These are phyloP conservation scores for Trichoderma koningii DNA, from an alignment of 2,329 filamentous ascomycete species.

Conservation along the genomic window DNA sequence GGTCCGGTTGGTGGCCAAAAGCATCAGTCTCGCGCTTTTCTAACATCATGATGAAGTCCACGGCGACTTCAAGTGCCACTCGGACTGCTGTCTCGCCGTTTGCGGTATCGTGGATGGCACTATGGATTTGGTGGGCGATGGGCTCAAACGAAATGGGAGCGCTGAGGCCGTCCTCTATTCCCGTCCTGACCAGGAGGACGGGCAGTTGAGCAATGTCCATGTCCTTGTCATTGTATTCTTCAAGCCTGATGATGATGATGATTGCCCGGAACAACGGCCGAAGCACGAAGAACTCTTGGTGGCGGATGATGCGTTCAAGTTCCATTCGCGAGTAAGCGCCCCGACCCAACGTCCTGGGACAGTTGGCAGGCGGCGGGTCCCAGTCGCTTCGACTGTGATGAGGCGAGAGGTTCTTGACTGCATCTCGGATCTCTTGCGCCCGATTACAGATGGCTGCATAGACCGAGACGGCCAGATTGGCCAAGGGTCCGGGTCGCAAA, in stretches of 20 bases:
- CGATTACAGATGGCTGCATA: conserved; percentile 5
- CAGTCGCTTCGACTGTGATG: neutral
- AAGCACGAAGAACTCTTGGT: conserved; percentile 10
- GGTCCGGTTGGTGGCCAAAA: neutral
- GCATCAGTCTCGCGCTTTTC: neutral
- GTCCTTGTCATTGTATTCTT: neutral
- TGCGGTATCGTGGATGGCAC: neutral
- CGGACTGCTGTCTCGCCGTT: neutral
- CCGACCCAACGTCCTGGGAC: neutral
- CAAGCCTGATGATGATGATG: neutral
- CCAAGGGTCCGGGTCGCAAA: neutral
- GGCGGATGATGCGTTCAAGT: neutral
- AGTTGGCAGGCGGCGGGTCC: neutral
- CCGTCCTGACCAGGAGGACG: neutral
- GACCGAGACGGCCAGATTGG: conserved; percentile 5
- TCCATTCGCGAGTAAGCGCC: neutral
- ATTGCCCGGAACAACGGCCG: neutral
- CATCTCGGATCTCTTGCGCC: conserved; percentile 4
- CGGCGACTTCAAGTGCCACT: neutral
- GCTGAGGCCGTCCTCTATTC: neutral
- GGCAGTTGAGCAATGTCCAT: neutral
- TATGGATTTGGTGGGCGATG: neutral
- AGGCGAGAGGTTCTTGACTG: neutral
- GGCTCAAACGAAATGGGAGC: neutral
- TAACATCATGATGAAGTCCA: neutral